Evolutionary conservation across 2,329 filamentous ascomycete genomes (phyloP).

Genomic region (Myriosclerotinia duriaeana): DNA sequence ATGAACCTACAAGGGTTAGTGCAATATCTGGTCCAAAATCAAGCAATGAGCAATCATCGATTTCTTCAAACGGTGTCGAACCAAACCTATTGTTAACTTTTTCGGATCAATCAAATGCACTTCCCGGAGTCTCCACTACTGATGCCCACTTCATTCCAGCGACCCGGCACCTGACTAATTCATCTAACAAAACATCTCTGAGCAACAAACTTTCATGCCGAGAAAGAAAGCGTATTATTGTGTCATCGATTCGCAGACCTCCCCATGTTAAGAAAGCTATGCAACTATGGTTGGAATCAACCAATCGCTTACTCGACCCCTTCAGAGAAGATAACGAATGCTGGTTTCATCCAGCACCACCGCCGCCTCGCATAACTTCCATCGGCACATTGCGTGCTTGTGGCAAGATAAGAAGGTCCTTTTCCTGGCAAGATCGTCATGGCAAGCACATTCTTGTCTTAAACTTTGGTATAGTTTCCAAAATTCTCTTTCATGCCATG

Average conservation of each 20-base stretch:
- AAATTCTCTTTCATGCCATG: constrained; percentile 32
- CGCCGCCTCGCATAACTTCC: constrained; percentile 23
- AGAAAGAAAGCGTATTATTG: constrained; percentile 23
- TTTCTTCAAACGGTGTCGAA: background rate
- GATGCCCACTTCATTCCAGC: background rate
- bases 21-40: background rate
- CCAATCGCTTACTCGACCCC: constrained; percentile 29
- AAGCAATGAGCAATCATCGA: background rate
- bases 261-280: constrained; percentile 29
- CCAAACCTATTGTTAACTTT: background rate
- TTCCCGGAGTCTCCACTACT: background rate
- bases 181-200: background rate
- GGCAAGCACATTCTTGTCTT: constrained; percentile 28
- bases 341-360: constrained; percentile 35
- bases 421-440: constrained; percentile 27
- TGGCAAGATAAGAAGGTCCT: constrained; percentile 27
- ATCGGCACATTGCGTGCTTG: constrained; percentile 22
- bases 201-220: background rate
- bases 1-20: background rate
- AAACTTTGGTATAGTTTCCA: constrained; percentile 35
- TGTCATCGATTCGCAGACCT: constrained; percentile 25
- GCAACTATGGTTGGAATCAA: constrained; percentile 29
- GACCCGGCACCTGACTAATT: background rate
- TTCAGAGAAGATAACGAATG: constrained; percentile 30
- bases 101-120: background rate